Evolutionary conservation across 805 yeast genomes (phyloP), one percentile per base, ranked within the genome.

Genomic region (Metschnikowia henanensis): DNA sequence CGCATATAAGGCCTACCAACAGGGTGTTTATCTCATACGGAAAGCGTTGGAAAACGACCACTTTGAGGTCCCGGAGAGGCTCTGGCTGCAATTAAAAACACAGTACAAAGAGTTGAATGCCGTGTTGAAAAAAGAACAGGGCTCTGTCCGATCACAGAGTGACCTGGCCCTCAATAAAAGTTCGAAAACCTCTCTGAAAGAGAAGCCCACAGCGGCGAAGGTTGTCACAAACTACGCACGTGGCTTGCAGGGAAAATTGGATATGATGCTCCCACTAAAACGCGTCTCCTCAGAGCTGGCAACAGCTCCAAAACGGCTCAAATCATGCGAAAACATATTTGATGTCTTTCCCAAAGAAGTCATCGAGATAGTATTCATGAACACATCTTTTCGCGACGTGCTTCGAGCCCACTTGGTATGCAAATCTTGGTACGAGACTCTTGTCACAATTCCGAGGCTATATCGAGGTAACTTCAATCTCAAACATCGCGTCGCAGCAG

Each of bases 21-120:
- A 51, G 22, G 81, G 80, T 0, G 34, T 72, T 3, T 58, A 60
- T 36, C 56, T 52, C n/a, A 65, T 77, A 6, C 64, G 63, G 19
- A 48, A 46, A 9, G 73, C 69, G 0, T 43, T 52, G 17, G 47
- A 52, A n/a, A 57, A 61, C 35, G 57, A 60, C 29, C 41, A 50
- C 3, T 47, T 72, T 10, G 47, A 42, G 12, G 65, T 71, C 13
- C 68, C 70, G 16, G 60, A 61, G 23, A 55, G 59, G 21, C 57
- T 76, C 19, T 62, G 61, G 29, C 42, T 45, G 1, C 59, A 47
- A 20, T 47, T 71, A 43, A 58, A 60, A 30, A 28, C 17, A 0
- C 62, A 60, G 39, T 63, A 61, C 45, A 36, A 37, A 7, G 43
- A 42, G 9, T 46, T 67, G 18, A 64, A 66, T 36, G 37, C 40